Evolutionary conservation across 2,329 filamentous ascomycete genomes (phyloP).

Genomic region (Pyrenophora tritici-repentis): DNA sequence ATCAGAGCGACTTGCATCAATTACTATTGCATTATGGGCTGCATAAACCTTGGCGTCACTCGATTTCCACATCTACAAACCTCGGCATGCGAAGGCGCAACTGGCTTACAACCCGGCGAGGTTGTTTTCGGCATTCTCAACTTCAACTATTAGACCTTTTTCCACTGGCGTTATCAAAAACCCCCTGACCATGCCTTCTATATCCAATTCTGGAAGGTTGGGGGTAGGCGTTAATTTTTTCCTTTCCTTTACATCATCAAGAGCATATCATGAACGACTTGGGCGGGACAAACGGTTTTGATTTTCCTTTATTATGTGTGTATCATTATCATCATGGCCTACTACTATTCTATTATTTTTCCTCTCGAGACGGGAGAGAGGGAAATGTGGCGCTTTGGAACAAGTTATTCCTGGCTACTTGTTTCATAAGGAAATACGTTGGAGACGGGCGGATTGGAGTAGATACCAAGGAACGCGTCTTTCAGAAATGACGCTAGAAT

Average conservation of each 20-base stretch:
- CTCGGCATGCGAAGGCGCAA: conserved; percentile 39
- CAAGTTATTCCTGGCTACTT: neutral
- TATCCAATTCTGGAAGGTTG: conserved; percentile 17
- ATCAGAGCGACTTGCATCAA: conserved; percentile 40
- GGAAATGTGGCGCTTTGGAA: conserved; percentile 1
- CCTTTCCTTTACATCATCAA: conserved; percentile 14
- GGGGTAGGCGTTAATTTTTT: conserved; percentile 21
- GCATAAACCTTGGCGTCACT: conserved; percentile 41
- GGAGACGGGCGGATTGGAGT: conserved; percentile 11
- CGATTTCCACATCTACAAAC: conserved; percentile 19
- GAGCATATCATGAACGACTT: conserved; percentile 26
- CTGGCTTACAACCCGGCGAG: conserved; percentile 36
- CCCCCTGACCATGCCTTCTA: conserved; percentile 18
- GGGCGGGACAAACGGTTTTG: conserved; percentile 20
- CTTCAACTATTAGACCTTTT: conserved; percentile 27
- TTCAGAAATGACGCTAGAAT: conserved; percentile 21
- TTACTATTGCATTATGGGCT: conserved; percentile 41
- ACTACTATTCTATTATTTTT: conserved; percentile 11
- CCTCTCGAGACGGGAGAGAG: neutral
- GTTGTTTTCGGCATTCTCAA: conserved; percentile 24
- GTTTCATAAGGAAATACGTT: conserved; percentile 9
- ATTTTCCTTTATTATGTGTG: conserved; percentile 26
- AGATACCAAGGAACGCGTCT: conserved; percentile 26
- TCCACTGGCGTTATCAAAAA: conserved; percentile 29
- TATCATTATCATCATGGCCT: conserved; percentile 12